Base-by-base conservation (phyloP, 306 rosid genomes). In the Vachellia collinsii region DNA sequence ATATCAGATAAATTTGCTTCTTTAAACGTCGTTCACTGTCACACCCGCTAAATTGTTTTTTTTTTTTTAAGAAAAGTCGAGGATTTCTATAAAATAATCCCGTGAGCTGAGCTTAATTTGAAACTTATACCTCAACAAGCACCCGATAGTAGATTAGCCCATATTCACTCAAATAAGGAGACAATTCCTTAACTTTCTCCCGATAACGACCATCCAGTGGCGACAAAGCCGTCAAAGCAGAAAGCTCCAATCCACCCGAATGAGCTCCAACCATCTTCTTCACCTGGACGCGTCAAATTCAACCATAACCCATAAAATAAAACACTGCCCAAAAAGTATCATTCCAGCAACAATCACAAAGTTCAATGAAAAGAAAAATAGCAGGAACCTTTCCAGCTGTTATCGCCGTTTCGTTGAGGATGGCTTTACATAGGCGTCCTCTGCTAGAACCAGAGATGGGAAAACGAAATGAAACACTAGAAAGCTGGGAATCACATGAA, bases 181-280 rank as follows among this genome's bases (percentile, higher is more conserved):
- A 81, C 82, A 91, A 79, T 62, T 91, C 92, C 85, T 88, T 85
- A 43, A 91, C 91, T 83, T 88, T 88, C 37, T 77, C 77, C 89
- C 93, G 83, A 71, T 89, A 91, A 20, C 97, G 97, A 54, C 97
- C 93, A 73, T 91, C 97, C 86, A 91, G 82, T 3, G 97, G 97
- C 19, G 97, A 91, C 76, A 91, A 42, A 74, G 97, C 91, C 44
- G 91, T 91, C 83, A 91, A 82, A 72, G 62, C 72, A 50, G 92
- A 91, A 46, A 85, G 82, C 77, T 85, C 86, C 14, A 89, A 29
- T 65, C 81, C 88, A 47, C 7, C 8, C 23, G 84, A 84, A 72
- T 34, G 75, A 53, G 79, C 64, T 50, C 43, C 69, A 7, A 62
- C 5, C 81, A 74, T 74, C 63, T 83, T 86, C 66, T 50, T 76